Base-by-base conservation (phyloP, 2,329 filamentous ascomycete genomes). In the Exophiala calicioides region DNA sequence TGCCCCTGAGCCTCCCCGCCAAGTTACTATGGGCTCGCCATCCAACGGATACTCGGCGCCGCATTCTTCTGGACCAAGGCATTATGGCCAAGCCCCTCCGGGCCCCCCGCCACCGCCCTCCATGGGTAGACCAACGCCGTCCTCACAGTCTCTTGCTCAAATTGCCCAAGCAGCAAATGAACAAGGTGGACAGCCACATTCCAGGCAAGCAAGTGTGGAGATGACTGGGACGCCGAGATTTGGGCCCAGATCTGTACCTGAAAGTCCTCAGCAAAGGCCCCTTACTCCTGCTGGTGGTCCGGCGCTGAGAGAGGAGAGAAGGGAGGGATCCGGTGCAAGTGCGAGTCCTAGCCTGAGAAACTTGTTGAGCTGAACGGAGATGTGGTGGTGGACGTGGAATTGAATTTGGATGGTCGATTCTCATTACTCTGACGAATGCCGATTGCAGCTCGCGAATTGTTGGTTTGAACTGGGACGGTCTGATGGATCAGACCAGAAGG, bases 311-410 rank as follows among this genome's bases (percentile, higher is more conserved):
- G 59, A 58, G 9, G 46, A 50, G 13, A 48, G 52, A 39, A 56
- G 57, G 45, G 55, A 53, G 30, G 57, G 53, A 40, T 79, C 78
- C 39, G 85, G 85, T n/a, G 86, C 86, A 3, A 90, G 86, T 60
- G 85, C 86, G 12, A 90, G 83, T 60, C 85, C 86, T 8, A 89
- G 86, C 7, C 65, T 90, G 52, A 80, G 83, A 58, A 90, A 90
- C 60, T 67, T 90, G 37, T 74, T 90, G 43, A 85, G 81, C 36
- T 88, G n/a, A n/a, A n/a, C n/a, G n/a, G n/a, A n/a, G n/a, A n/a
- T n/a, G n/a, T n/a, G n/a, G n/a, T n/a, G n/a, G n/a, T n/a, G n/a
- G n/a, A n/a, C n/a, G n/a, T n/a, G n/a, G n/a, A n/a, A n/a, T n/a
- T n/a, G n/a, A n/a, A n/a, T n/a, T n/a, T n/a, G n/a, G n/a, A n/a